Evolutionary conservation across 176 grass and related monocot species (phyloP).

Genomic region (Avena sativa): DNA sequence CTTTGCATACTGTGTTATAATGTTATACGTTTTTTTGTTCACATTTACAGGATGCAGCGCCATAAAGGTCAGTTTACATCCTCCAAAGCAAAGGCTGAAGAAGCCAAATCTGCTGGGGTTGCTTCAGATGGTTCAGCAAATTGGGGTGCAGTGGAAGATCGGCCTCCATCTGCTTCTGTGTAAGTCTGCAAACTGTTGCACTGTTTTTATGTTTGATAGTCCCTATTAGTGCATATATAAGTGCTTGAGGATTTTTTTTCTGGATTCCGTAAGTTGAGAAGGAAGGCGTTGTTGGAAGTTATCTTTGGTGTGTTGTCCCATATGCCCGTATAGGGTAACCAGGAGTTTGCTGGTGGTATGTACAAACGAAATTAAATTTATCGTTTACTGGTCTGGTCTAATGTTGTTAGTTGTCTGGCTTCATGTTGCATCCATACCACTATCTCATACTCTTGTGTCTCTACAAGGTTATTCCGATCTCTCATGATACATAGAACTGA

Average conservation of each 20-base stretch:
- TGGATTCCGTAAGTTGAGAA: conserved; percentile 7
- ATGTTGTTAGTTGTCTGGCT: neutral
- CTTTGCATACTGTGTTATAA: conserved; percentile 15
- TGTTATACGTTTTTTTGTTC: neutral
- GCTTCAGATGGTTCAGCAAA: conserved; percentile 60
- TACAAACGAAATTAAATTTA: neutral
- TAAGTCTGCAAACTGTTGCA: conserved; percentile 52
- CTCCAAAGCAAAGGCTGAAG: conserved; percentile 83
- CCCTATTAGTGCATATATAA: neutral
- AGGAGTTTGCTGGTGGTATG: neutral
- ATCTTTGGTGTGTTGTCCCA: neutral
- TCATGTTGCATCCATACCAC: neutral
- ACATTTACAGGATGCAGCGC: conserved; percentile 83
- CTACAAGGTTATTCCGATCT: neutral
- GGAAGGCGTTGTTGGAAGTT: neutral
- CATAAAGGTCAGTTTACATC: conserved; percentile 96
- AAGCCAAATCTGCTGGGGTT: conserved; percentile 33
- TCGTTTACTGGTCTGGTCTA: neutral
- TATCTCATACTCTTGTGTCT: conserved; percentile 3
- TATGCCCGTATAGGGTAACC: neutral
- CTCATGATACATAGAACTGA: conserved; percentile 10
- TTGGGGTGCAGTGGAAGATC: conserved; percentile 79
- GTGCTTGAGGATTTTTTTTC: neutral
- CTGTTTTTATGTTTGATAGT: conserved; percentile 17
- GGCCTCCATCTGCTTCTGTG: conserved; percentile 76